Base-by-base conservation (phyloP, 306 rosid genomes). In the Neltuma alba region DNA sequence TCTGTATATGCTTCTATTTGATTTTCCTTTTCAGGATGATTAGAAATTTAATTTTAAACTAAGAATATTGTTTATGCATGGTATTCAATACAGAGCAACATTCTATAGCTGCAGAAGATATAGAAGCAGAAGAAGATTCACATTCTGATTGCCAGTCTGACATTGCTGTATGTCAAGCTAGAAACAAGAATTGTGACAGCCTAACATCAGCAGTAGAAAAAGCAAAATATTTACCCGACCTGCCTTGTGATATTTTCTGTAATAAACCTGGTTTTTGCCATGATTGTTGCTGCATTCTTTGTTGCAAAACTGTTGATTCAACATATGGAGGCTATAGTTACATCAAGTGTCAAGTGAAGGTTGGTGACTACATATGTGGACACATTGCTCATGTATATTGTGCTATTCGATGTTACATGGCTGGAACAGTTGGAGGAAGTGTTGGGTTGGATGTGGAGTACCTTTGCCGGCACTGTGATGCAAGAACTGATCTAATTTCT, bases 211-310 rank as follows among this genome's bases (percentile, higher is more conserved):
- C 23, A 68, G 73, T 21, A 68, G 31, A 40, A 40, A 40, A 23
- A 41, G 9, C 30, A 23, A 23, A 23, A 68, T 12, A 41, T 68
- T 25, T 18, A 9, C 73, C 73, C 9, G 11, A 12, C 48, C 54
- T 68, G 52, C 54, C 73, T 41, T 68, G 73, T 68, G 73, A 68
- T 68, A 1, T 68, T 68, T 40, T 68, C 73, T 68, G 73, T 41
- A 7, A 28, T 10, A 25, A 68, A 68, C 73, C 73, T 41, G 36
- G 73, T 11, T 68, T 68, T 25, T 68, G 54, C 73, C 73, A 68
- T 41, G 21, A 23, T 41, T 68, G 73, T 40, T 68, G 73, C 30
- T 68, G 73, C 54, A 68, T 68, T 23, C 73, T 68, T 14, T 68
- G 73, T 68, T 41, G 3, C 54, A 68, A 68, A 40, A 23, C 54